Percentiles rank a stretch among this genome's conserved stretches.
Conservation (phyloP, 805 yeast genomes). For the Metschnikowia gelsemii region DNA sequence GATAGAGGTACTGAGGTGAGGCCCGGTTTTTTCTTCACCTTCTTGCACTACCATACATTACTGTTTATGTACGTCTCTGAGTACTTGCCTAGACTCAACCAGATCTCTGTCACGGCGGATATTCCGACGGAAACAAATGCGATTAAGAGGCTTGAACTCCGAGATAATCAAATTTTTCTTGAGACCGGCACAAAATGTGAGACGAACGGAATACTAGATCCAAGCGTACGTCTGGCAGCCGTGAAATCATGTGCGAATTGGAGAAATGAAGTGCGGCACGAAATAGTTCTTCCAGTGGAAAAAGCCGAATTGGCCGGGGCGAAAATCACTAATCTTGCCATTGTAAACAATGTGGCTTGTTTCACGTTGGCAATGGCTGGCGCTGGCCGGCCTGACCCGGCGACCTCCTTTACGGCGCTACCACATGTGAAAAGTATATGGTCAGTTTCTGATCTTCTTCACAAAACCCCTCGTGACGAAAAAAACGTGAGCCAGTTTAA, state of each 20-base stretch:
- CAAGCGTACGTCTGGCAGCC: not conserved
- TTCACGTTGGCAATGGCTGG: constrained; percentile 3
- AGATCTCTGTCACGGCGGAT: constrained; percentile 15
- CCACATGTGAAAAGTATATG: constrained; percentile 26
- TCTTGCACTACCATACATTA: too few relatives aligned
- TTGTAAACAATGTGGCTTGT: not conserved
- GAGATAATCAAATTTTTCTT: constrained; percentile 2
- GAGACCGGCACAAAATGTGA: constrained; percentile 5
- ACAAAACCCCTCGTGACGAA: constrained; percentile 30
- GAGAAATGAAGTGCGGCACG: not conserved
- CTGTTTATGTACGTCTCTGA: constrained; percentile 20
- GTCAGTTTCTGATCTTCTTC: constrained; percentile 43
- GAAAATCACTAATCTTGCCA: constrained; percentile 7
- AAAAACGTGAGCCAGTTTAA: constrained; percentile 25
- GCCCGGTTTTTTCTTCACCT: too few relatives aligned
- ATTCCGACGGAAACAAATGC: constrained; percentile 2
- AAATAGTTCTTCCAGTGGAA: constrained; percentile 7
- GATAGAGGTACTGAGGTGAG: too few relatives aligned
- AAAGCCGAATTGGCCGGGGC: not conserved
- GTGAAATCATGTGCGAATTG: too few relatives aligned
- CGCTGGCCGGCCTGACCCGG: not conserved
- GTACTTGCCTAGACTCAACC: constrained; percentile 19
- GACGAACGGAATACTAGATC: not conserved
- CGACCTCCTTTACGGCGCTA: constrained; percentile 15
- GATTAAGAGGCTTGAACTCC: constrained; percentile 7